phyloP scores from a whole-genome alignment of 495 filamentous ascomycete genomes.

The Neurospora cerealis region DNA sequence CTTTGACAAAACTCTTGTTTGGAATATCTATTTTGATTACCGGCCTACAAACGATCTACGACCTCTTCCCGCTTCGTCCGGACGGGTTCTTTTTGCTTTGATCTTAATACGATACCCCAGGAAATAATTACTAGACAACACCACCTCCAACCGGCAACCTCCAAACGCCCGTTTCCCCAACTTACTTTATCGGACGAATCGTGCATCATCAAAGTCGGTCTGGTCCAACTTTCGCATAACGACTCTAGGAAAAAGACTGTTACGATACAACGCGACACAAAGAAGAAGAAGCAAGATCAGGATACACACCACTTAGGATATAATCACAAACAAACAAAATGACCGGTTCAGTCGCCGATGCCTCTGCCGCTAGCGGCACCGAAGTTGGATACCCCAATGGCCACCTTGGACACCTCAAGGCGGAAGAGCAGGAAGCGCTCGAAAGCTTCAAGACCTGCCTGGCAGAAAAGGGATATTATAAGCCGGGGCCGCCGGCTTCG shows the following conservation, averaged over 20 bases:
- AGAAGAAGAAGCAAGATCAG: background rate
- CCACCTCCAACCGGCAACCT: background rate
- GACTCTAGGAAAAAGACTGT: background rate
- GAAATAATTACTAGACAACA: background rate
- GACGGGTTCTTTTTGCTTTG: background rate
- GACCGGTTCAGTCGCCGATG: conserved; percentile 4
- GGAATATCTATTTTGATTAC: background rate
- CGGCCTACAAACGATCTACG: background rate
- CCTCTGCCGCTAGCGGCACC: conserved; percentile 17
- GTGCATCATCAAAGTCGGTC: background rate
- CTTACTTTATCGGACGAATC: background rate
- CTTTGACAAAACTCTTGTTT: background rate
- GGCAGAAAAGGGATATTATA: conserved; percentile 56
- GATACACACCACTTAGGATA: background rate
- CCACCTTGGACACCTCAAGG: conserved; percentile 63
- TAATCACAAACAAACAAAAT: background rate
- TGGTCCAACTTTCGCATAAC: background rate
- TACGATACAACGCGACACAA: background rate
- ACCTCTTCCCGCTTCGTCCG: background rate
- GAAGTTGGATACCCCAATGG: conserved; percentile 50
- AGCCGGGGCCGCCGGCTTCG: conserved; percentile 42
- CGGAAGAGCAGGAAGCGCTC: conserved; percentile 55
- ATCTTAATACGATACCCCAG: background rate
- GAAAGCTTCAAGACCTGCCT: conserved; percentile 57
- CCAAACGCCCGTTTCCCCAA: background rate